These are phyloP conservation scores for Backusella tuberculispora DNA, from an alignment of 192 early-diverging fungal genomes.

Conservation along the genomic window DNA sequence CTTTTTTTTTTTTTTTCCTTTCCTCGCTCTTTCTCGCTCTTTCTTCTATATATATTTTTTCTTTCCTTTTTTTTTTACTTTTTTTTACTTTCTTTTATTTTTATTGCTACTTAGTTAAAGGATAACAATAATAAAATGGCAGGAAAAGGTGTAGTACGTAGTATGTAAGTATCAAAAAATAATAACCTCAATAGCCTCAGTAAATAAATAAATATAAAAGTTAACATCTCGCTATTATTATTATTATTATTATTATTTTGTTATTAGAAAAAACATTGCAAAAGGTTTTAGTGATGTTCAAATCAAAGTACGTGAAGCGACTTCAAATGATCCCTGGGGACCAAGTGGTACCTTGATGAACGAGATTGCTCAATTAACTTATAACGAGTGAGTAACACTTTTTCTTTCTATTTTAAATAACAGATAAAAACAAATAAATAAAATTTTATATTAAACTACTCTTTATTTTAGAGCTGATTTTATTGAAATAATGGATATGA, in stretches of 20 bases:
- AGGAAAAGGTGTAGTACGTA: slow-evolving; percentile 43
- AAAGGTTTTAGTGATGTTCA: slow-evolving; percentile 93
- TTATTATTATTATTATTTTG: no score
- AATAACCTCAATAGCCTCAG: no score
- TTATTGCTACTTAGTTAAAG: not conserved
- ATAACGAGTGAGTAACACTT: slow-evolving; percentile 71
- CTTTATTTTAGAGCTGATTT: slow-evolving; percentile 72
- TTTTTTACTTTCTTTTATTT: not conserved
- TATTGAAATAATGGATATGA: slow-evolving; percentile 96
- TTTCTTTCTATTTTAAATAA: not conserved
- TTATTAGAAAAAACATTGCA: slow-evolving; percentile 80
- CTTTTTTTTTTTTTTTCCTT: slow-evolving; percentile 13
- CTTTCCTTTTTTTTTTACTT: slow-evolving; percentile 4
- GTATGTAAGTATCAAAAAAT: slow-evolving; percentile 33
- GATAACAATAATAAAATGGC: slow-evolving; percentile 19
- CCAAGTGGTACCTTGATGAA: slow-evolving; percentile 81
- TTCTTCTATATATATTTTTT: slow-evolving; percentile 8
- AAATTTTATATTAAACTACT: slow-evolving; percentile 15
- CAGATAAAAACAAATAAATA: not conserved
- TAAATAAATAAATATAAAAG: not conserved
- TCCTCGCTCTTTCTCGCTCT: slow-evolving; percentile 6
- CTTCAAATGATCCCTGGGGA: slow-evolving; percentile 79
- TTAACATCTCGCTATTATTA: not conserved
- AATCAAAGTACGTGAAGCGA: slow-evolving; percentile 85
- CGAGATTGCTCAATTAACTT: slow-evolving; percentile 84